phyloP scores from a whole-genome alignment of 169 alveolate genomes.

The Plasmodium gonderi region DNA sequence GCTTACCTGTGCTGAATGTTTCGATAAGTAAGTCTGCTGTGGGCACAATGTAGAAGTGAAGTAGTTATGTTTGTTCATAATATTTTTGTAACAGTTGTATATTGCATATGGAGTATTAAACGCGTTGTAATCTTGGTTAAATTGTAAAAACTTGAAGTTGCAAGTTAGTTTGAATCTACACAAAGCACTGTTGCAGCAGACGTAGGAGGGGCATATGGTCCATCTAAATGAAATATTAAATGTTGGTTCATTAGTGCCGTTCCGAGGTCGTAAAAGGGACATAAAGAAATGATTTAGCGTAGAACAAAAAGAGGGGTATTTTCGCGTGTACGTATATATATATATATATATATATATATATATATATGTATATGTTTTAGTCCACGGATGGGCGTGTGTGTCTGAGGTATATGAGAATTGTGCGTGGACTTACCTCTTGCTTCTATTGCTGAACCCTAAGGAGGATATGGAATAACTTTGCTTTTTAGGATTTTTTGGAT shows the following conservation, averaged over 20 bases:
- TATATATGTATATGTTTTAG: neutral
- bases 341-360: neutral
- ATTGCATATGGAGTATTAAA: constrained; percentile 59
- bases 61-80: constrained; percentile 53
- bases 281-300: no score
- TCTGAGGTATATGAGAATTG: no score
- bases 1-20: constrained; percentile 61
- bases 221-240: constrained; percentile 13
- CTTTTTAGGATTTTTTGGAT: neutral
- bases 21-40: constrained; percentile 61
- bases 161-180: constrained; percentile 65
- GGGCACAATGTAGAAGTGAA: constrained; percentile 68
- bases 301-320: no score
- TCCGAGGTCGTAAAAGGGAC: neutral
- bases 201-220: constrained; percentile 73
- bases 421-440: constrained; percentile 48
- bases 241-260: neutral
- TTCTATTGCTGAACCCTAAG: constrained; percentile 68
- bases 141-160: constrained; percentile 60
- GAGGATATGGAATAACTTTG: constrained; percentile 60
- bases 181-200: constrained; percentile 67
- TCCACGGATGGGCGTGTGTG: neutral
- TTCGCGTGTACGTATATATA: neutral
- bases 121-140: constrained; percentile 34
- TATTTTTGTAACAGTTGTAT: constrained; percentile 57